Evolutionary conservation across 352 stramenopile genomes (phyloP), one percentile per base, ranked within the genome.

Genomic region (Blastocystis sp.): DNA sequence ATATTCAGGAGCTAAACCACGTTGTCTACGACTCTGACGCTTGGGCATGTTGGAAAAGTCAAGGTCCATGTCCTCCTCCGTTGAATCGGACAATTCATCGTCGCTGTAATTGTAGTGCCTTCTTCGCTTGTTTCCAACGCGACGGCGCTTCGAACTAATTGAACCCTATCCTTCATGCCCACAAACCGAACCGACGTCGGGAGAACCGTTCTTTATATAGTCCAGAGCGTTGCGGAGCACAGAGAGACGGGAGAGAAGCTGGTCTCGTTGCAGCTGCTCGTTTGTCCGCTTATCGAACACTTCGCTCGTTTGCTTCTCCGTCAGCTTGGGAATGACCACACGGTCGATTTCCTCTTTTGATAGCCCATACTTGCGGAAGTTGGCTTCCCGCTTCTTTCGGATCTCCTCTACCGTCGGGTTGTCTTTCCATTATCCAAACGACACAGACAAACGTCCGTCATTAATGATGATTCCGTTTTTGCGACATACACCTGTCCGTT

Each of bases 391-490:
- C 40, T 38, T 54, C 24, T 59, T 21, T 44, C 44, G 51, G 7
- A 73, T 24, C 49, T 84, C 73, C 48, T 84, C 44, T n/a, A 34
- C 11, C n/a, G 73, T 84, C 36, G 75, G 42, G 6, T 69, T 84
- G 7, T 84, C 73, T 84, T 16, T 14, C 0, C 18, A 0, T 84
- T 4, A 56, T 9, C 24, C 9, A 27, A 76, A 42, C 24, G 11
- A 8, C 34, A 51, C 4, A 84, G 27, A 16, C 36, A 29, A 11
- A 84, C 73, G 54, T 72, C 73, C 73, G 32, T 73, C 73, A 46
- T 84, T 84, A 16, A 84, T 44, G 1, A 84, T 84, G 14, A 84
- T 84, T 0, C 73, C 73, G 75, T 84, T 84, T 44, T 84, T 84
- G 32, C 73, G 49, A 36, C 51, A 56, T 7, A 84, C 73, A 42